These are phyloP conservation scores for Bipolaris oryzae DNA, from an alignment of 2,329 filamentous ascomycete species.

Conservation along the genomic window DNA sequence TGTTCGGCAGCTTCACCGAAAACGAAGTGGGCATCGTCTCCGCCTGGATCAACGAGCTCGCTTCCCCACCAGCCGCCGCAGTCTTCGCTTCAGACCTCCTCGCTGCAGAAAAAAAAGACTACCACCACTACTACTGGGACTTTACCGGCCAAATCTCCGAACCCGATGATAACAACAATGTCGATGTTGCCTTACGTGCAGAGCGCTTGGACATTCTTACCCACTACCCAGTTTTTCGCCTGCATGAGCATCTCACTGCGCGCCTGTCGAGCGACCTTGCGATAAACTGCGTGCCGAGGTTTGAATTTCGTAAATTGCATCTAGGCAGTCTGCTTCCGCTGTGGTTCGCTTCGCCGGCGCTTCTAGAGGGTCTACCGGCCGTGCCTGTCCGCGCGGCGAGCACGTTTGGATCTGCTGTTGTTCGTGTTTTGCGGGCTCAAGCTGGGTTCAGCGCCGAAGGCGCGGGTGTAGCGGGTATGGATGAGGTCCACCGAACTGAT, in stretches of 20 bases:
- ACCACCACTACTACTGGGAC: conserved; percentile 34
- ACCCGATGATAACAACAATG: neutral
- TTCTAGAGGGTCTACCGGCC: conserved; percentile 48
- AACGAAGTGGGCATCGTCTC: conserved; percentile 48
- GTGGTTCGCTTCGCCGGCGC: conserved; percentile 48
- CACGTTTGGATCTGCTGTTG: conserved; percentile 41
- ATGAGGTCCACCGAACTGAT: conserved; percentile 42
- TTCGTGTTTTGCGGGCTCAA: conserved; percentile 51
- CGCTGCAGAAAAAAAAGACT: conserved; percentile 16
- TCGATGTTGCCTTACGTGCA: neutral
- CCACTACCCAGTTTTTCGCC: conserved; percentile 18
- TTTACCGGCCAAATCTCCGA: conserved; percentile 22
- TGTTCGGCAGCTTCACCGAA: conserved; percentile 59
- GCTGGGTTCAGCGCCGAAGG: conserved; percentile 48
- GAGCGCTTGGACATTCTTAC: conserved; percentile 11
- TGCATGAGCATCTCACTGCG: neutral
- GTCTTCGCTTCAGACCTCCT: neutral
- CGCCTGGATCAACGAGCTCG: conserved; percentile 51
- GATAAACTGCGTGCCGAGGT: neutral
- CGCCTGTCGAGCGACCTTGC: neutral
- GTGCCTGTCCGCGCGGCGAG: conserved; percentile 46
- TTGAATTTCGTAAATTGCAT: conserved; percentile 1
- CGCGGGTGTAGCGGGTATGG: conserved; percentile 49
- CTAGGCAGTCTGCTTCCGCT: conserved; percentile 40
- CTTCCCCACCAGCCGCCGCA: no score